phyloP scores from a whole-genome alignment of 345 rosid genomes.

The Xanthoceras sorbifolium region DNA sequence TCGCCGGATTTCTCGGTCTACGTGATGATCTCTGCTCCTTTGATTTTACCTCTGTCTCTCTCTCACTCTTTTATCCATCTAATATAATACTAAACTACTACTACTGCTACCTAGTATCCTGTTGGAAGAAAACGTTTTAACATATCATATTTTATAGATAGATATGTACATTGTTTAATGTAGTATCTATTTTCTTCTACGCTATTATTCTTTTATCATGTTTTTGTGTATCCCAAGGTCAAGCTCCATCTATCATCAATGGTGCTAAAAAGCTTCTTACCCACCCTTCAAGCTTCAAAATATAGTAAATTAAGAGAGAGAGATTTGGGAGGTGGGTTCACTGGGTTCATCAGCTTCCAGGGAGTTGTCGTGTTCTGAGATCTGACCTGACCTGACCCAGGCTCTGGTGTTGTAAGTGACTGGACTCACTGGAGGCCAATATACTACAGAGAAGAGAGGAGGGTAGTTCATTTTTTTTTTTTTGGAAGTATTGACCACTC shows the following conservation, averaged over 20 bases:
- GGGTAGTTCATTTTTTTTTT: neutral
- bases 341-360: neutral
- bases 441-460: neutral
- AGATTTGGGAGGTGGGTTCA: neutral
- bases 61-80: neutral
- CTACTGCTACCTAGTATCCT: neutral
- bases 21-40: conserved; percentile 26
- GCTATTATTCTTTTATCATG: neutral
- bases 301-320: too few species aligned
- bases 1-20: conserved; percentile 37
- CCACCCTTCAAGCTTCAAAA: neutral
- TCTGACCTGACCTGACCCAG: neutral
- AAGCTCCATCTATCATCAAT: neutral
- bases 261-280: neutral
- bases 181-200: neutral
- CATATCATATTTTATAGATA: too few species aligned
- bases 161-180: neutral
- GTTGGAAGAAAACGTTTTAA: neutral
- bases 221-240: neutral
- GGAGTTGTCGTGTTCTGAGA: conserved; percentile 5
- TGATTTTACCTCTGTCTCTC: conserved; percentile 6
- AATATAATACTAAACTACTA: too few species aligned
- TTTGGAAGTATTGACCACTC: neutral
- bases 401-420: neutral
- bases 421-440: neutral